Evolutionary conservation across 2,329 filamentous ascomycete genomes (phyloP), one percentile per base, ranked within the genome.

Genomic region (Raffaelea ambrosiae): DNA sequence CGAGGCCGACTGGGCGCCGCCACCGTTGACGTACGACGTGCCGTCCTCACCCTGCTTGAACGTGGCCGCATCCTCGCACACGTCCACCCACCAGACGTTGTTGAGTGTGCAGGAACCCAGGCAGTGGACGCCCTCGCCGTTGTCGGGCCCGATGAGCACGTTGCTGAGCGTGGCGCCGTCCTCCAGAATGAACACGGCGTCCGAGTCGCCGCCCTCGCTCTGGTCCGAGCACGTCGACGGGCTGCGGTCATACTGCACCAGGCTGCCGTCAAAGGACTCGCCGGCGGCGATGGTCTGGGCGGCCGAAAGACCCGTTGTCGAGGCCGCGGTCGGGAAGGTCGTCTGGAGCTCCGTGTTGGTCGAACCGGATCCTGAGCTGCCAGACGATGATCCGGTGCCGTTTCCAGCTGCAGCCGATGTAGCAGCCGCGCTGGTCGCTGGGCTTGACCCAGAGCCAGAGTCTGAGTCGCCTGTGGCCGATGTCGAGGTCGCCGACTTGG

Each of bases 101-200:
- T 44, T 64, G n/a, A 54, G 54, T 71, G 55, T 50, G 35, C 71
- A 74, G 3, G 60, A 56, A 19, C 71, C 71, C 46, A 66, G 58
- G 60, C 72, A 76, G 60, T 75, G 71, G 26, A 75, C 63, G 48
- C 67, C 72, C 57, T 73, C 72, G 44, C 67, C 65, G 51, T 73
- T 63, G 53, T 70, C 66, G 14, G 66, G 64, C 14, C 73, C 72
- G 46, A 76, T 72, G 55, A 76, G 72, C 54, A 70, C 71, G 55
- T 76, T 75, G 55, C 64, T 69, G 18, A 76, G 61, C 20, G 66
- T 71, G n/a, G 66, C 73, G 36, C 73, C 73, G 40, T 69, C 62
- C 57, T 69, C 63, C 45, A 77, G 61, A 47, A 71, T 62, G 66
- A 77, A 77, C 51, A 76, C 70, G 23, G 73, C 70, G 52, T 70